Base-by-base conservation (phyloP, 371 early-diverging fungal species). In the Actinomortierella wolfii region DNA sequence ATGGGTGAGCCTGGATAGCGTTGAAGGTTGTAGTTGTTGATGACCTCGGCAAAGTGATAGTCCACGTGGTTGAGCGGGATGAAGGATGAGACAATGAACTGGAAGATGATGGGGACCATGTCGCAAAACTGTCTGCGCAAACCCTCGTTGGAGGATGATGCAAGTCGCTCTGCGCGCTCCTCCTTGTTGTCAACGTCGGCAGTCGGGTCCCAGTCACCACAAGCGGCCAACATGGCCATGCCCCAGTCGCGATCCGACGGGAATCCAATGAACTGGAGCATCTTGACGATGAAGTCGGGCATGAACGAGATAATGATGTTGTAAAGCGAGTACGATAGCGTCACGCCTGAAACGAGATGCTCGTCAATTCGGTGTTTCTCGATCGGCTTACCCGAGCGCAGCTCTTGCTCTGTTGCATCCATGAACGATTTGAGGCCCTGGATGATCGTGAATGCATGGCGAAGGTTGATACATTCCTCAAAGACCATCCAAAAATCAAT, bases 231-330 rank as follows among this genome's bases (percentile, higher is more conserved):
- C 54, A 71, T 58, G 28, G 62, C 73, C 73, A 71, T 71, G 47
- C 66, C 73, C 73, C 73, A 71, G 43, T 71, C 73, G 39, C 73
- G 73, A 28, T 71, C 73, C 11, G 73, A 71, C 25, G 73, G 73
- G 53, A 71, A 71, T 1, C 73, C 73, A 13, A 71, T 65, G 49
- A 71, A 55, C 29, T 71, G 73, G 28, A 71, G 65, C 73, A 71
- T 71, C 59, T 71, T 71, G 52, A 71, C 59, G 17, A 71, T 51
- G 48, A 71, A 25, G 18, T 71, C 73, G 4, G 73, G 73, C 48
- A 71, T 11, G 56, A 71, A 71, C 0, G 61, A 61, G 49, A 71
- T 65, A 52, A 71, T 47, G 8, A 71, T 71, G 53, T 71, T 71
- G 57, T 71, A 71, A 42, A 71, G 73, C 9, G 73, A 71, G n/a